Evolutionary conservation across 345 rosid genomes (phyloP).

Genomic region (Adansonia digitata): DNA sequence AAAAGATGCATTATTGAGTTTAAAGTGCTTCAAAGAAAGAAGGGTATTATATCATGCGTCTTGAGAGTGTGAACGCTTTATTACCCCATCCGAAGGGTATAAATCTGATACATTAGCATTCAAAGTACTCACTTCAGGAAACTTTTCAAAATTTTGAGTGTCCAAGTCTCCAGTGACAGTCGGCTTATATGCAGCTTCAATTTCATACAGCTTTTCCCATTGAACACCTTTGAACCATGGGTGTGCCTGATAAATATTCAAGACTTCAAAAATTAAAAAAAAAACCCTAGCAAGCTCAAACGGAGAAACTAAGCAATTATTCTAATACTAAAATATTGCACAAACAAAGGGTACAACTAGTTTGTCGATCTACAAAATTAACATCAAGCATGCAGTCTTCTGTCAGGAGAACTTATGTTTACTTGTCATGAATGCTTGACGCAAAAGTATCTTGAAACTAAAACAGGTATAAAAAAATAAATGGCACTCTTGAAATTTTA

Average conservation of each 20-base stretch:
- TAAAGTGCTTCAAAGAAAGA: not conserved
- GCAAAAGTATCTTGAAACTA: not conserved
- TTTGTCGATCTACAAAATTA: constrained; percentile 3
- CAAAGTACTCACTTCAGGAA: constrained; percentile 79
- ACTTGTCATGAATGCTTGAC: not conserved
- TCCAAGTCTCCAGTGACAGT: constrained; percentile 82
- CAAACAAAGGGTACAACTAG: constrained; percentile 1
- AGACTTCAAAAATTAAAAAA: constrained; percentile 5
- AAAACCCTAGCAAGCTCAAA: constrained; percentile 12
- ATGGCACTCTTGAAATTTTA: constrained; percentile 3
- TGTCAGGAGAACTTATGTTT: not conserved
- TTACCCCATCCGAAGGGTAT: not conserved
- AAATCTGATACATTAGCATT: not conserved
- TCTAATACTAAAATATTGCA: not conserved
- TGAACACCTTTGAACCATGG: constrained; percentile 72
- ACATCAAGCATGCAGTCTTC: not conserved
- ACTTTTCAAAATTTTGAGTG: constrained; percentile 97
- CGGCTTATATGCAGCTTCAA: constrained; percentile 83
- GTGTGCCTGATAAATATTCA: constrained; percentile 51
- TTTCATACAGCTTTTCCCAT: constrained; percentile 90
- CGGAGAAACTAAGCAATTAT: not conserved
- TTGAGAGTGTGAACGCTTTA: not conserved
- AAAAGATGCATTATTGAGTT: not conserved
- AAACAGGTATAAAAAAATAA: not conserved
- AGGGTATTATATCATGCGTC: not conserved